Base-by-base conservation (phyloP, 2,329 filamentous ascomycete species). In the Fusarium gaditjirri region DNA sequence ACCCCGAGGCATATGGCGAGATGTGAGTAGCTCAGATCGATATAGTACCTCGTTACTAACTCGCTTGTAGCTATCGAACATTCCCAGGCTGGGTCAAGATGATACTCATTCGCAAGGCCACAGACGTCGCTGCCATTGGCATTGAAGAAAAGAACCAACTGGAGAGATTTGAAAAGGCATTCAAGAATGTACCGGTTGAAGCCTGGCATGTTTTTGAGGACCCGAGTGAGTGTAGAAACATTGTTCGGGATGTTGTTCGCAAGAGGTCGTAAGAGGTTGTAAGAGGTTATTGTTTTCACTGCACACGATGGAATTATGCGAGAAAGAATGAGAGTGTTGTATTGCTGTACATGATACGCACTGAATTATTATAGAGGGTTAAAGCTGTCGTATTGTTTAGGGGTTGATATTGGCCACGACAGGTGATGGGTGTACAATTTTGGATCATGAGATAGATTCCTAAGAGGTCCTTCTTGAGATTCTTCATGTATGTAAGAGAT, bases 1-100 rank as follows among this genome's bases (percentile, higher is more conserved):
- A 98, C 76, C 95, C 95, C 0, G 95, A 98, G 80, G 90, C 93
- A 0, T 98, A 98, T 78, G 95, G 91, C 33, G 91, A 95, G 74
- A 90, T 94, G 81, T 94, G 87, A 81, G 86, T 81, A 27, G 23
- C 35, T 21, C 13, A 19, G 5, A 23, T 35, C 8, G 17, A 44
- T n/a, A 21, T 4, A 3, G 13, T 1, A 6, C 29, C 21, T 9
- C n/a, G 39, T 46, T 61, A 36, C 74, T 79, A 59, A 79, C 46
- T 7, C 6, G 3, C 2, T 14, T 19, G 9, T 12, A 89, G 88
- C 16, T 91, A 89, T 75, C 87, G 90, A 57, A 86, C 87, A 53
- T 89, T 91, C 70, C 91, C 91, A 0, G 89, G 87, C 11, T 98
- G 94, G 94, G 89, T 98, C 68, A 89, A 89, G 68, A 88, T 93